A percentile compares a stretch with the other conserved stretches of the same genome.
Conservation (phyloP, 176 grass and related monocot genomes). For the Urochloa ruziziensis region DNA sequence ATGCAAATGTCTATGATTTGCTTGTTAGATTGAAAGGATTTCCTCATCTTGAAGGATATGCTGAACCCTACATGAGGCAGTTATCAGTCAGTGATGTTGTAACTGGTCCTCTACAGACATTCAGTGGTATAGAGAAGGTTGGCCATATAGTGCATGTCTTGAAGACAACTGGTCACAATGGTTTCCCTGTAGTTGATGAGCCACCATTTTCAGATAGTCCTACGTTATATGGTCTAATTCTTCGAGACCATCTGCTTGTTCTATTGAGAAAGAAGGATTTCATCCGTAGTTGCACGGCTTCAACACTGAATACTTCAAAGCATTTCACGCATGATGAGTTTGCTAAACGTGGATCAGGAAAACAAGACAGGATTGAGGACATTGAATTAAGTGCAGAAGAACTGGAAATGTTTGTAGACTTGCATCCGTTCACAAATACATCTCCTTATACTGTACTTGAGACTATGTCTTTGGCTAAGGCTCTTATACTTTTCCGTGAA, state of each 20-base stretch:
- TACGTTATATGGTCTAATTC: conserved; percentile 70
- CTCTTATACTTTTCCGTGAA: conserved; percentile 88
- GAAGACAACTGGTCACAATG: conserved; percentile 79
- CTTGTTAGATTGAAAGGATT: conserved; percentile 90
- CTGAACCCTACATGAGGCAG: conserved; percentile 93
- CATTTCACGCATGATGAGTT: conserved; percentile 72
- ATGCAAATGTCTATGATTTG: conserved; percentile 77
- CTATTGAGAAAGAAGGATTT: conserved; percentile 86
- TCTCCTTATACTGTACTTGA: conserved; percentile 96
- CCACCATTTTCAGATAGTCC: conserved; percentile 68
- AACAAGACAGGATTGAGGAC: conserved; percentile 63
- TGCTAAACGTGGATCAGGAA: conserved; percentile 80
- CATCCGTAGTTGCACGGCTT: conserved; percentile 25
- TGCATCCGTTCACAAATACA: conserved; percentile 91
- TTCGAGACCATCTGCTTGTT: conserved; percentile 79
- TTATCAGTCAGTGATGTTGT: conserved; percentile 88
- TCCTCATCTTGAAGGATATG: conserved; percentile 85
- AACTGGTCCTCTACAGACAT: conserved; percentile 70
- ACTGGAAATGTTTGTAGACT: conserved; percentile 89
- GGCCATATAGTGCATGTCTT: conserved; percentile 76
- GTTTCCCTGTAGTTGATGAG: conserved; percentile 85
- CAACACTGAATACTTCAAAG: conserved; percentile 41
- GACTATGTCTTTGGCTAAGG: conserved; percentile 94
- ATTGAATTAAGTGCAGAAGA: conserved; percentile 70
- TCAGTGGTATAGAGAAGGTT: conserved; percentile 83